Conservation (phyloP, 352 stramenopile genomes). For the Pythium apleroticum region DNA sequence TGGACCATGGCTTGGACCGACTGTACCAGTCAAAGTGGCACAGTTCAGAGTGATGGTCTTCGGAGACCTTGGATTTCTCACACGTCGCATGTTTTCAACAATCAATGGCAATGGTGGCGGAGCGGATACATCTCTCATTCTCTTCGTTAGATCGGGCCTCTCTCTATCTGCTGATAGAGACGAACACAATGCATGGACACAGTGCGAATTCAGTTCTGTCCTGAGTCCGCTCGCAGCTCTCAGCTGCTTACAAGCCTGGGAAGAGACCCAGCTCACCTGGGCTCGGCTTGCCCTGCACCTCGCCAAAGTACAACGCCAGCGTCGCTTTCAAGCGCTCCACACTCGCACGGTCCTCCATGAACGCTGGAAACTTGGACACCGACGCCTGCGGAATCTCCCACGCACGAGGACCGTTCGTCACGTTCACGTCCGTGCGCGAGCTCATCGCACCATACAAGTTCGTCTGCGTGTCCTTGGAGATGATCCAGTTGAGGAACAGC, state of each 20-base stretch:
- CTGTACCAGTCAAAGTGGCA: neutral
- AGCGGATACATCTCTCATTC: no score
- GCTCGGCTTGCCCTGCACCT: slow-evolving; percentile 45
- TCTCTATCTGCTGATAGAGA: no score
- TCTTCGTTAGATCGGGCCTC: no score
- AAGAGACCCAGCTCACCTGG: slow-evolving; percentile 41
- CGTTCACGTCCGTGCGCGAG: slow-evolving; percentile 36
- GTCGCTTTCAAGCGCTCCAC: slow-evolving; percentile 43
- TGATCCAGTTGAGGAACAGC: slow-evolving; percentile 56
- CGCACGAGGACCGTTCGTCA: slow-evolving; percentile 1
- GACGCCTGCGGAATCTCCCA: slow-evolving; percentile 43
- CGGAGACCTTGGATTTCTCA: no score
- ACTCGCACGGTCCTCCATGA: slow-evolving; percentile 47
- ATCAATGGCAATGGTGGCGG: no score
- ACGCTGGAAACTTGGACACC: slow-evolving; percentile 35
- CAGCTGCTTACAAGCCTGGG: slow-evolving; percentile 31
- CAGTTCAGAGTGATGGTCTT: no score
- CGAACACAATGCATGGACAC: no score
- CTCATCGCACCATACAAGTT: slow-evolving; percentile 24
- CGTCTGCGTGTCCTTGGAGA: slow-evolving; percentile 37
- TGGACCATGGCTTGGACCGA: no score
- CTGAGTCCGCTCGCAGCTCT: no score
- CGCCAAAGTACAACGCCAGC: slow-evolving; percentile 56
- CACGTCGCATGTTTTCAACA: no score
- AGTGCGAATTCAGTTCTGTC: no score